Conservation (phyloP, 2,329 filamentous ascomycete genomes). For the Dactylonectria macrodidyma region DNA sequence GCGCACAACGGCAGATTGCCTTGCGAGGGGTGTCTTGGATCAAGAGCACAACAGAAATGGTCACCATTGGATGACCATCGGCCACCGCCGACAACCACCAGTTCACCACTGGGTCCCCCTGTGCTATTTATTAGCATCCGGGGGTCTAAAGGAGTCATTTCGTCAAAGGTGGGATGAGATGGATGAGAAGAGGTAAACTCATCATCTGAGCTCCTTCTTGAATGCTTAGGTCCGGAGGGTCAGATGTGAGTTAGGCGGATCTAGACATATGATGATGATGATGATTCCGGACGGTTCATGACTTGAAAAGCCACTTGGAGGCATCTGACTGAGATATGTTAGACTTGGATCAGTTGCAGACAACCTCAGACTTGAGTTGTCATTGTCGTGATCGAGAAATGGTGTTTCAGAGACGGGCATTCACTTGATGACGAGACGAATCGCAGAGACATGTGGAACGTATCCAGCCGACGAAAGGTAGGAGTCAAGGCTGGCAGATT, state of each 20-base stretch:
- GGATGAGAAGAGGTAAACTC: background rate
- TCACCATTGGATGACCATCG: slow-evolving; percentile 22
- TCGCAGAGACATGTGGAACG: slow-evolving; percentile 22
- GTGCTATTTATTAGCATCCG: slow-evolving; percentile 26
- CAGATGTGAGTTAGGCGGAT: too few relatives aligned
- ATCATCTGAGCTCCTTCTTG: slow-evolving; percentile 4
- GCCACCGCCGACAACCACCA: slow-evolving; percentile 6
- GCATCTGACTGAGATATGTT: too few relatives aligned
- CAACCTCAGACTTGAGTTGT: slow-evolving; percentile 6
- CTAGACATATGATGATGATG: too few relatives aligned
- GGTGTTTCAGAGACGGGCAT: slow-evolving; percentile 26
- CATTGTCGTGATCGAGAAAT: slow-evolving; percentile 22
- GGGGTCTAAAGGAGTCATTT: slow-evolving; percentile 16
- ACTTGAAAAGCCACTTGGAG: background rate
- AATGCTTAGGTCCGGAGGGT: slow-evolving; percentile 6
- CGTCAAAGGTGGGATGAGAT: slow-evolving; percentile 18
- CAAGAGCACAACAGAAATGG: slow-evolving; percentile 26
- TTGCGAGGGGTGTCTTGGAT: slow-evolving; percentile 1
- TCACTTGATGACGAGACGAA: slow-evolving; percentile 1
- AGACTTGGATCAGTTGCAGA: slow-evolving; percentile 2
- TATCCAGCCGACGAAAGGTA: background rate
- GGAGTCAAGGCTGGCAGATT: too few relatives aligned
- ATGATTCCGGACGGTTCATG: slow-evolving; percentile 20
- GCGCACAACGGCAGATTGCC: slow-evolving; percentile 17
- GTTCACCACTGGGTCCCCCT: slow-evolving; percentile 17